Evolutionary conservation across 2,329 filamentous ascomycete species (phyloP).

Genomic region (Fusarium fujikuroi): DNA sequence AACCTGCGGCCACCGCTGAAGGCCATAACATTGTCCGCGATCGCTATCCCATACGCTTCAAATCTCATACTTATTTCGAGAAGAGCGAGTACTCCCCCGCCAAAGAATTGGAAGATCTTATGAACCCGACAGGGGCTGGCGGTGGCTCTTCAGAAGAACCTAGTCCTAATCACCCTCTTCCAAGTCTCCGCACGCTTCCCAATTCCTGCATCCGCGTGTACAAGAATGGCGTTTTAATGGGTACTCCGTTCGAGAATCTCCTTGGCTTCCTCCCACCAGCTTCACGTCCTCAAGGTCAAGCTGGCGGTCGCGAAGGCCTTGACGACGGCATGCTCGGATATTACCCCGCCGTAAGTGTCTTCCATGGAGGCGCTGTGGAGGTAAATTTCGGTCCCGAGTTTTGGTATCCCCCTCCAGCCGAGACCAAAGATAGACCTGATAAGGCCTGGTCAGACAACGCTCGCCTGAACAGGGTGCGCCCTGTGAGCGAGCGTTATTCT

Average conservation of each 20-base stretch:
- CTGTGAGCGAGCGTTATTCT: constrained; percentile 82
- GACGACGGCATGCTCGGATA: constrained; percentile 97
- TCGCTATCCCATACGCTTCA: constrained; percentile 93
- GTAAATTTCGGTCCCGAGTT: constrained; percentile 95
- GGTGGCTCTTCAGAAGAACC: constrained; percentile 67
- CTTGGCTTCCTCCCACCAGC: constrained; percentile 92
- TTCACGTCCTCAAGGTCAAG: constrained; percentile 75
- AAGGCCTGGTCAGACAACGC: constrained; percentile 51
- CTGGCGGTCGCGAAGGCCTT: constrained; percentile 83
- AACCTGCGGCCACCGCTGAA: constrained; percentile 63
- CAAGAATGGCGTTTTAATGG: constrained; percentile 89
- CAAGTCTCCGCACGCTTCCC: constrained; percentile 86
- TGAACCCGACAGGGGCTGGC: constrained; percentile 67
- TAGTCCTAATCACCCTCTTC: constrained; percentile 75
- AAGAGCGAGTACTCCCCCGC: constrained; percentile 88
- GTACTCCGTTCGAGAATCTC: constrained; percentile 87
- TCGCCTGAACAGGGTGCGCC: constrained; percentile 56
- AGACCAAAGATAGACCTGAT: constrained; percentile 60
- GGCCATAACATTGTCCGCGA: constrained; percentile 89
- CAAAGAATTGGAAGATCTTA: constrained; percentile 87
- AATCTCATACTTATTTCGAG: constrained; percentile 93
- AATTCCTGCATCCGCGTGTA: constrained; percentile 88
- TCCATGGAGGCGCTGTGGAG: constrained; percentile 89
- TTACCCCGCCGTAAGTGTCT: constrained; percentile 92
- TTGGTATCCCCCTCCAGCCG: constrained; percentile 82